Base-by-base conservation (phyloP, 441 rosid genomes). In the Manihot esculenta region DNA sequence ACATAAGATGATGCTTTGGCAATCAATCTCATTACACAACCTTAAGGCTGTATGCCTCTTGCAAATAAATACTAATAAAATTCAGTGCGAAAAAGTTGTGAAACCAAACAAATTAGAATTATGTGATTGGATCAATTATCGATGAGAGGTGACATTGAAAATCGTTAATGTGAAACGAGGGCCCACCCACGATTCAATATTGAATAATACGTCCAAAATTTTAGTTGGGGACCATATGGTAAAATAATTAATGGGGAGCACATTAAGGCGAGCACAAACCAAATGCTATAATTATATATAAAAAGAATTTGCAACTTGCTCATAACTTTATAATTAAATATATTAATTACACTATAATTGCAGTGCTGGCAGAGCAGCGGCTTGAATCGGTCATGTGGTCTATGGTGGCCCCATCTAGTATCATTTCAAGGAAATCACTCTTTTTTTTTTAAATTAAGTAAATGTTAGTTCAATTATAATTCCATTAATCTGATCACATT, bases 61-160 rank as follows among this genome's bases (percentile, higher is more conserved):
- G 1, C 7, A 38, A 5, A 38, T 38, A 38, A 38, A 15, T 11
- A 15, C 68, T 44, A 27, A 41, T 26, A 11, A 68, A 27, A 24
- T 57, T 69, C 64, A 69, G 55, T 69, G 55, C 72, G 45, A 56
- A 55, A 55, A n/a, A n/a, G 33, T 30, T 30, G 55, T 9, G 33
- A 30, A 30, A 4, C 14, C 8, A 55, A 55, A 54, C 9, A 21
- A 38, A 38, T 41, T 33, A 49, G 20, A 50, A n/a, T 33, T 10
- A 2, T 7, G 49, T 18, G 9, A 15, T 55, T 12, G 54, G n/a
- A 24, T 45, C 33, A 30, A 30, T 30, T 30, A 30, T 30, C 4
- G 33, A 30, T 30, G n/a, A n/a, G n/a, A n/a, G n/a, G n/a, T n/a
- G n/a, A n/a, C n/a, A n/a, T n/a, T n/a, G n/a, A n/a, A n/a, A n/a